These are phyloP conservation scores for Colletotrichum scovillei DNA, from an alignment of 2,329 filamentous ascomycete genomes.

Conservation along the genomic window DNA sequence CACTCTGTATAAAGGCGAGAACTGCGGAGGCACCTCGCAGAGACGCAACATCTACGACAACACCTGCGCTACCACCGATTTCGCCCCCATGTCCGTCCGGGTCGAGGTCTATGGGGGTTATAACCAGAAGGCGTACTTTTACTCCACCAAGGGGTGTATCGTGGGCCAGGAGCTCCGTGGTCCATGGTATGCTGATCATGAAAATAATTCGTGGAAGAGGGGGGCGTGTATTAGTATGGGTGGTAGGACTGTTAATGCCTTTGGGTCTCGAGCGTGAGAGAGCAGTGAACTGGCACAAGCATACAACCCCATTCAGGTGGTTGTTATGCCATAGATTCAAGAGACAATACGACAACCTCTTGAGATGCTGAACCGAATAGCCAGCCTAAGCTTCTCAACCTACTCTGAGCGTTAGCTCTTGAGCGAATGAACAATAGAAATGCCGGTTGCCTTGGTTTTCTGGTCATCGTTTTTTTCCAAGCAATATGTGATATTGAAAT, in stretches of 20 bases:
- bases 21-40: neutral
- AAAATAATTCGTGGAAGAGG: neutral
- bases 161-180: neutral
- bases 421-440: too few relatives aligned
- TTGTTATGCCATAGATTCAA: accelerated
- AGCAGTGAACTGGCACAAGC: accelerated
- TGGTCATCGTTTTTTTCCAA: too few relatives aligned
- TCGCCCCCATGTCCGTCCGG: neutral
- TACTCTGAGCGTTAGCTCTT: too few relatives aligned
- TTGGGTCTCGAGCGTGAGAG: neutral
- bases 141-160: neutral
- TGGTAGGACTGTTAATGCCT: neutral
- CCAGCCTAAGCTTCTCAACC: too few relatives aligned
- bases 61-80: neutral
- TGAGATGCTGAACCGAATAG: too few relatives aligned
- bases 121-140: neutral
- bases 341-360: too few relatives aligned
- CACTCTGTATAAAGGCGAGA: neutral
- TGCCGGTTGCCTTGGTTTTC: too few relatives aligned
- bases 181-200: neutral
- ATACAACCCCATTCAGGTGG: accelerated
- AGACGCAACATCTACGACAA: neutral
- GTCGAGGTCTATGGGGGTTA: neutral
- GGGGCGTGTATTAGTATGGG: neutral
- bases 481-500: too few relatives aligned